Percentiles rank a stretch among this genome's conserved stretches.
These are phyloP conservation scores for Apiosordaria backusii DNA, from an alignment of 495 filamentous ascomycete genomes.

Conservation along the genomic window DNA sequence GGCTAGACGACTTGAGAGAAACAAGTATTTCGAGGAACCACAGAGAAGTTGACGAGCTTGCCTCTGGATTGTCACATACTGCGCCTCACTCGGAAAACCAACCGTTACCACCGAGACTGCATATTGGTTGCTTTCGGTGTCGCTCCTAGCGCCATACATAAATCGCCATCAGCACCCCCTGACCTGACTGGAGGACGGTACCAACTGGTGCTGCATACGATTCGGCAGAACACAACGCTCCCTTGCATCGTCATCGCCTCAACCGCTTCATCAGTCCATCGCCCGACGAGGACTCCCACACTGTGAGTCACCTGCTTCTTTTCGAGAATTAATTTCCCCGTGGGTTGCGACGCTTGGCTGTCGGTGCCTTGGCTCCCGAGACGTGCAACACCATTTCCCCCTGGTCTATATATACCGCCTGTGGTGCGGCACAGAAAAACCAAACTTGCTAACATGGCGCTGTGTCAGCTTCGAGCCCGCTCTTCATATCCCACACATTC, in stretches of 20 bases:
- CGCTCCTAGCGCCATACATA: slow-evolving; percentile 4
- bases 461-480: slow-evolving; percentile 17
- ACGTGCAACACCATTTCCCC: not conserved
- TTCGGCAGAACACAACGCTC: slow-evolving; percentile 37
- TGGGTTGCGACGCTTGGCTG: slow-evolving; percentile 11
- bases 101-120: not conserved
- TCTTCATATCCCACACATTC: slow-evolving; percentile 15
- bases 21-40: not conserved
- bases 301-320: slow-evolving; percentile 43
- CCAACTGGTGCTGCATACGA: slow-evolving; percentile 23
- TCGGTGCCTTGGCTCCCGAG: slow-evolving; percentile 9
- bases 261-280: slow-evolving; percentile 34
- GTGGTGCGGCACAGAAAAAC: not conserved
- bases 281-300: slow-evolving; percentile 30
- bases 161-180: slow-evolving; percentile 23
- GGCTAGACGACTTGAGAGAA: not conserved
- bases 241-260: slow-evolving; percentile 28
- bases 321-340: slow-evolving; percentile 15
- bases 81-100: slow-evolving; percentile 3
- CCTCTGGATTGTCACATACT: slow-evolving; percentile 1
- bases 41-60: not conserved
- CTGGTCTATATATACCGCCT: slow-evolving; percentile 17
- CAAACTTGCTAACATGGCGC: slow-evolving; percentile 26
- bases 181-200: slow-evolving; percentile 23
- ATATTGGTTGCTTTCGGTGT: not conserved